A percentile compares a stretch with the other conserved stretches of the same genome.
Evolutionary conservation across 257 asterid genomes (phyloP).

Genomic region (Voacanga thouarsii): DNA sequence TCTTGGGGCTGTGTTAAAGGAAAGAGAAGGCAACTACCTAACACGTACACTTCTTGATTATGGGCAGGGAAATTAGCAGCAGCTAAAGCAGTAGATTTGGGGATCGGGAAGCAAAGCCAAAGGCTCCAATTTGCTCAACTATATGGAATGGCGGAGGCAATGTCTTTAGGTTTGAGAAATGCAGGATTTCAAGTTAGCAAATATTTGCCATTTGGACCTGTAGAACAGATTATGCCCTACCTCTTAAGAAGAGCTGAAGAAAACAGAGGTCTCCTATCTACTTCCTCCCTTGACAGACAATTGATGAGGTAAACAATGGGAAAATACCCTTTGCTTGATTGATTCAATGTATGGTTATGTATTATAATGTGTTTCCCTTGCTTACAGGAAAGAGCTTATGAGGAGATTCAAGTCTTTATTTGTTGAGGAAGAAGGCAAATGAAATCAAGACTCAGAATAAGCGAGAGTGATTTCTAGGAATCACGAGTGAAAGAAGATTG

Average conservation of each 20-base stretch:
- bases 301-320: slow-evolving; percentile 54
- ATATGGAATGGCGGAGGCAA: slow-evolving; percentile 81
- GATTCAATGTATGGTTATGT: neutral
- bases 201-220: slow-evolving; percentile 84
- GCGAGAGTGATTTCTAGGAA: neutral
- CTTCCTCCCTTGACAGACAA: slow-evolving; percentile 50
- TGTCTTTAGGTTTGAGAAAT: slow-evolving; percentile 60
- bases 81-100: slow-evolving; percentile 51
- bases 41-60: neutral
- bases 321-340: neutral
- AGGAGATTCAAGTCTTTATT: slow-evolving; percentile 41
- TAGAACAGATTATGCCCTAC: slow-evolving; percentile 82
- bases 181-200: slow-evolving; percentile 80
- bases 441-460: slow-evolving; percentile 6
- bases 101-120: slow-evolving; percentile 39
- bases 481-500: no score
- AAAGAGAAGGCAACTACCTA: neutral
- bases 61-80: slow-evolving; percentile 63
- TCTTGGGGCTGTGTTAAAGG: no score
- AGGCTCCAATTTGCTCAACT: slow-evolving; percentile 83
- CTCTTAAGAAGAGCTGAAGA: slow-evolving; percentile 91
- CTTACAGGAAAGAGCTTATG: slow-evolving; percentile 53
- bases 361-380: neutral
- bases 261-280: slow-evolving; percentile 67
- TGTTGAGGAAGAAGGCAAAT: neutral